Evolutionary conservation across 179 eudicot species (phyloP).

Genomic region (Silene coronaria): DNA sequence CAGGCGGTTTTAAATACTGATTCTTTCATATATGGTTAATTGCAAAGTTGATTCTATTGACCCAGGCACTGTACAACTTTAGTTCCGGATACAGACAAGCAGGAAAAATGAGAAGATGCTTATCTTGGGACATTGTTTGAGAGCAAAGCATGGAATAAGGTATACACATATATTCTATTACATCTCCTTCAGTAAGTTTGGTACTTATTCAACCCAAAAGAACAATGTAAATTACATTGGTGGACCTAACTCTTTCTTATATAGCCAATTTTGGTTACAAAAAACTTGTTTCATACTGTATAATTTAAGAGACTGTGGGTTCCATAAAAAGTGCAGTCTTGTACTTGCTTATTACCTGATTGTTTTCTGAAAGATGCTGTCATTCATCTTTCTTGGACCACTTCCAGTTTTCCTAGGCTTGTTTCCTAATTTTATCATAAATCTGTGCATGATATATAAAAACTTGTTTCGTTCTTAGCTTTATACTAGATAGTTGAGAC

Average conservation of each 20-base stretch:
- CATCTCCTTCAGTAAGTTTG: slow-evolving; percentile 64
- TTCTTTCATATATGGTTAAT: slow-evolving; percentile 22
- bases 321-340: slow-evolving; percentile 34
- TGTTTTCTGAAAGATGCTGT: slow-evolving; percentile 35
- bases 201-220: slow-evolving; percentile 57
- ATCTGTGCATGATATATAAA: slow-evolving; percentile 6
- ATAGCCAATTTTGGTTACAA: slow-evolving; percentile 32
- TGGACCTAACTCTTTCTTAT: slow-evolving; percentile 30
- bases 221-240: slow-evolving; percentile 28
- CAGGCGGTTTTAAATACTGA: background rate
- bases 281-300: slow-evolving; percentile 28
- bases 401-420: slow-evolving; percentile 32
- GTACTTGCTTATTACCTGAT: slow-evolving; percentile 53
- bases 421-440: slow-evolving; percentile 29
- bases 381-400: slow-evolving; percentile 31
- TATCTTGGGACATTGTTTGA: slow-evolving; percentile 52
- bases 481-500: background rate
- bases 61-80: slow-evolving; percentile 46
- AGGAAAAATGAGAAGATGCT: slow-evolving; percentile 47
- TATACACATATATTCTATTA: slow-evolving; percentile 36
- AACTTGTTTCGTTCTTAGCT: background rate
- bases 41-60: slow-evolving; percentile 66
- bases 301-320: slow-evolving; percentile 32
- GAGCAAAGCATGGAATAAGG: slow-evolving; percentile 67
- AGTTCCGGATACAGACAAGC: slow-evolving; percentile 46